These are phyloP conservation scores for Zymoseptoria passerinii DNA, from an alignment of 2,329 filamentous ascomycete species.

Conservation along the genomic window DNA sequence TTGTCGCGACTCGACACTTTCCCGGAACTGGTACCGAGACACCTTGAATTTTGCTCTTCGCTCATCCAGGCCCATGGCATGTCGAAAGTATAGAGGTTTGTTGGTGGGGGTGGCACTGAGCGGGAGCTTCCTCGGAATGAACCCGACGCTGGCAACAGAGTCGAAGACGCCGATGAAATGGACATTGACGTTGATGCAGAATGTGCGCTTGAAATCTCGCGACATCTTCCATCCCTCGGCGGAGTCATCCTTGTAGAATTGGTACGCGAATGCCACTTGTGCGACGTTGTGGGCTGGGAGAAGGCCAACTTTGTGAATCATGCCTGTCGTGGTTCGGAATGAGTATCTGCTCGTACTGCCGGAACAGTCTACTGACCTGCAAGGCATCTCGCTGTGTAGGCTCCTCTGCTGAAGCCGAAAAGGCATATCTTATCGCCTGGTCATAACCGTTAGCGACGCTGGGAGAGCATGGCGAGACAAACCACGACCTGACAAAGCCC, in stretches of 20 bases:
- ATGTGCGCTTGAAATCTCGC: conserved; percentile 38
- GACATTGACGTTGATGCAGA: conserved; percentile 36
- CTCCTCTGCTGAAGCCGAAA: conserved; percentile 19
- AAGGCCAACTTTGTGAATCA: conserved; percentile 38
- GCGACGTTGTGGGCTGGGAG: conserved; percentile 29
- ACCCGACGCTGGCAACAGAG: conserved; percentile 38
- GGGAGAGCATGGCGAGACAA: too few species aligned
- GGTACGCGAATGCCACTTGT: conserved; percentile 38
- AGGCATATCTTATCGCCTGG: conserved; percentile 14
- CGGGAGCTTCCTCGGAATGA: conserved; percentile 33
- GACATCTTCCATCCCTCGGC: conserved; percentile 35
- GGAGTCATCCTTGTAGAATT: conserved; percentile 38
- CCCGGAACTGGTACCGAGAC: conserved; percentile 29
- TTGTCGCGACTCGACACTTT: neutral
- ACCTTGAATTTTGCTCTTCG: conserved; percentile 39
- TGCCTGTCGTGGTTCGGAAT: conserved; percentile 18
- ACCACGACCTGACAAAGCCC: too few species aligned
- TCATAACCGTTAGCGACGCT: too few species aligned
- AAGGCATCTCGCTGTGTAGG: conserved; percentile 45
- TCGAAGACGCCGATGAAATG: conserved; percentile 40
- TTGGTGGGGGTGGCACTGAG: conserved; percentile 33
- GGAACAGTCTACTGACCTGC: conserved; percentile 11
- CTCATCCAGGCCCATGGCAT: conserved; percentile 40
- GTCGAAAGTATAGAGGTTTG: conserved; percentile 33
- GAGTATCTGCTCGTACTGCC: neutral